Evolutionary conservation across 108 stramenopile genomes (phyloP), one percentile per base, ranked within the genome.

Genomic region (Fragilariopsis cylindrus): DNA sequence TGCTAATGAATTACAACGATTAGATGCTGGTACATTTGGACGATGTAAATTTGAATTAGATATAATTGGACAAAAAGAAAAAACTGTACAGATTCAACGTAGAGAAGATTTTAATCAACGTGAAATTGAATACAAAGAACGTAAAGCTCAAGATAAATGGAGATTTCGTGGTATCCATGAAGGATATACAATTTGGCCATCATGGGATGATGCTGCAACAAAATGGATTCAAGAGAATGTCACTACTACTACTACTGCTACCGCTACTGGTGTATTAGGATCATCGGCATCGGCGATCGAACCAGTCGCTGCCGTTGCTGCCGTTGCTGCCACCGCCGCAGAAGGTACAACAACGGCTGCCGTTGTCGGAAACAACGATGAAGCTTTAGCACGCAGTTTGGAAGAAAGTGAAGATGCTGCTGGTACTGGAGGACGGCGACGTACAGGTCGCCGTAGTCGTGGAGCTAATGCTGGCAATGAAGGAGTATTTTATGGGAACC

Each of bases 401-500:
- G 77, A 71, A 18, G 69, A 63, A 21, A 69, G 15, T 0, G 76
- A 77, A 13, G 66, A 15, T 62, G 65, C 45, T 52, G 11, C 19
- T 45, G 13, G 49, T 0, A 41, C n/a, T 18, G 44, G 12, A n/a
- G 56, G 63, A 18, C 4, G 66, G 11, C 76, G 73, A 42, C 67
- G 73, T 13, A 73, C 60, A 44, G 57, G 69, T 19, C 42, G 77
- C 65, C 49, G 71, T 4, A 60, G 68, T 5, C 44, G 43, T 21
- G 68, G 39, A 2, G 67, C 71, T n/a, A 73, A 69, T 40, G 55
- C 15, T 13, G 72, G 67, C 5, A 52, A 58, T 5, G 66, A 67
- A 13, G 77, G 69, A 47, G 92, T 94, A 2, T 93, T 87, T 67
- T 94, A 94, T 49, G 92, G 92, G 13, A 79, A 76, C 16, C 84